phyloP scores from a whole-genome alignment of 345 rosid species.

The Clarkia xantiana region DNA sequence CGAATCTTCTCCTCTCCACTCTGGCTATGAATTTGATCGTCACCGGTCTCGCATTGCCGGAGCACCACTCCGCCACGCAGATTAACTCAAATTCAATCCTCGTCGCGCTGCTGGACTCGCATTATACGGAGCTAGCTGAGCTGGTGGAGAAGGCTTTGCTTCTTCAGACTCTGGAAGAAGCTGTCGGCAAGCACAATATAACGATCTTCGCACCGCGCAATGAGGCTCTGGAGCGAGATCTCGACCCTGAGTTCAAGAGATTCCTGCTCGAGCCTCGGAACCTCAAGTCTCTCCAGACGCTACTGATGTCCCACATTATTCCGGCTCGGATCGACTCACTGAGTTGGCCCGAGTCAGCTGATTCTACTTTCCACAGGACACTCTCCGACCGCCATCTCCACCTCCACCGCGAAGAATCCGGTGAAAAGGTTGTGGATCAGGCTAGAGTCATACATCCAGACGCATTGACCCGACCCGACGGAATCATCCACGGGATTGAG shows the following conservation, averaged over 20 bases:
- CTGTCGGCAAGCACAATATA: slow-evolving; percentile 28
- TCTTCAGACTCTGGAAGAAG: slow-evolving; percentile 32
- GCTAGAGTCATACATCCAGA: slow-evolving; percentile 23
- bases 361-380: slow-evolving; percentile 8
- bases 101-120: slow-evolving; percentile 49
- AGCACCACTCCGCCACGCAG: slow-evolving; percentile 8
- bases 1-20: background rate
- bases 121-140: slow-evolving; percentile 42
- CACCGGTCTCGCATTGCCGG: slow-evolving; percentile 9
- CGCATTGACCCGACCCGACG: slow-evolving; percentile 33
- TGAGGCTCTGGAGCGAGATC: slow-evolving; percentile 33
- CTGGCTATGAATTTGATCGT: slow-evolving; percentile 7
- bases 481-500: slow-evolving; percentile 40
- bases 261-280: slow-evolving; percentile 45
- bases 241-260: slow-evolving; percentile 42
- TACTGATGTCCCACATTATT: slow-evolving; percentile 27
- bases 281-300: slow-evolving; percentile 30
- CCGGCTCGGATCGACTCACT: slow-evolving; percentile 20
- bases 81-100: slow-evolving; percentile 44
- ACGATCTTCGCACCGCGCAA: slow-evolving; percentile 44
- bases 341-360: slow-evolving; percentile 10
- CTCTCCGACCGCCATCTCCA: slow-evolving; percentile 15
- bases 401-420: slow-evolving; percentile 10
- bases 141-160: slow-evolving; percentile 43
- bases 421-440: slow-evolving; percentile 13